phyloP scores from a whole-genome alignment of 2,329 filamentous ascomycete genomes.

The Fusarium xyrophilum region DNA sequence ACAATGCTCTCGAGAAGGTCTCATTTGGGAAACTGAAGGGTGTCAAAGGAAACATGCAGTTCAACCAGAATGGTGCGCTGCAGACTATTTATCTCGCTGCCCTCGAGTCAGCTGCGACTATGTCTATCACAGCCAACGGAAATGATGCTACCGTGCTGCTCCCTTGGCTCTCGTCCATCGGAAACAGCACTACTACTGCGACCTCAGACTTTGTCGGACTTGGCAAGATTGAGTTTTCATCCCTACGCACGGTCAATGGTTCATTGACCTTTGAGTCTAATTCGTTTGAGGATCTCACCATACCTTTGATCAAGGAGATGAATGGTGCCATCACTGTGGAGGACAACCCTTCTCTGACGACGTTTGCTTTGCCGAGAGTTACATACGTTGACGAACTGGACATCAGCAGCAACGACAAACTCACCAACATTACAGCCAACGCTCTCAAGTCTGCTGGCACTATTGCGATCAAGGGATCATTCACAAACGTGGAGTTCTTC shows the following conservation, averaged over 20 bases:
- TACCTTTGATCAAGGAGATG: constrained; percentile 38
- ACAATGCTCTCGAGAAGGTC: constrained; percentile 28
- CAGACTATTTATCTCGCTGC: constrained; percentile 28
- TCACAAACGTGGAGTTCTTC: constrained; percentile 42
- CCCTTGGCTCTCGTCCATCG: constrained; percentile 34
- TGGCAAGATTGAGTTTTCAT: constrained; percentile 34
- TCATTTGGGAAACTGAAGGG: constrained; percentile 38
- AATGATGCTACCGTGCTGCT: constrained; percentile 25
- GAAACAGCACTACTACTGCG: constrained; percentile 37
- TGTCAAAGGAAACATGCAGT: constrained; percentile 36
- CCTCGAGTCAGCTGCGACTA: constrained; percentile 37
- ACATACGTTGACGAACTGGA: constrained; percentile 33
- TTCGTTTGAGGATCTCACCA: constrained; percentile 29
- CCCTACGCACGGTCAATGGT: constrained; percentile 36
- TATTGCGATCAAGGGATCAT: constrained; percentile 35
- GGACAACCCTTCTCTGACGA: constrained; percentile 35
- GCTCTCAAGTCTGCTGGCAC: constrained; percentile 39
- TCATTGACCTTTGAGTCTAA: constrained; percentile 37
- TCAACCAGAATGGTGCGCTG: constrained; percentile 37
- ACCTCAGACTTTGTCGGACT: constrained; percentile 33
- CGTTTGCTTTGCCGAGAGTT: constrained; percentile 37
- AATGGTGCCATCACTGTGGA: constrained; percentile 38
- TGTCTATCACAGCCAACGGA: constrained; percentile 39
- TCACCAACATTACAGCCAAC: constrained; percentile 41
- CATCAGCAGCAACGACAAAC: constrained; percentile 35